These are phyloP conservation scores for Colletotrichum sp. DNA, from an alignment of 2,329 filamentous ascomycete species.

Conservation along the genomic window DNA sequence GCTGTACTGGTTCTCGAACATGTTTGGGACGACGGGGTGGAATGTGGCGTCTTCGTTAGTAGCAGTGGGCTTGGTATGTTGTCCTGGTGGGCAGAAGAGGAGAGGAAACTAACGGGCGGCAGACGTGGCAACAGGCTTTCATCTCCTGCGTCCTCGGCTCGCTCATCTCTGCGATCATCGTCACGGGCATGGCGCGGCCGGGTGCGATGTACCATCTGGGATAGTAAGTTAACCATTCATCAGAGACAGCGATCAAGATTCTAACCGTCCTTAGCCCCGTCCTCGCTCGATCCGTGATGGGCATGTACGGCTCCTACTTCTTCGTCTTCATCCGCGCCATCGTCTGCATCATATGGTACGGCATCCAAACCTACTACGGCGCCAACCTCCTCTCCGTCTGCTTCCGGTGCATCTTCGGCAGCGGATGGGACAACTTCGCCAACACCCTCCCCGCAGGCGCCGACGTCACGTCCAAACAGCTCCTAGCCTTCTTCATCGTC, in stretches of 20 bases:
- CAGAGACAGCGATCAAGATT: fast-evolving
- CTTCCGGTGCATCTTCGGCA: conserved; percentile 38
- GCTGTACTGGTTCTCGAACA: conserved; percentile 32
- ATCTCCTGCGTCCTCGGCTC: conserved; percentile 28
- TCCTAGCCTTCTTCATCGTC: conserved; percentile 42
- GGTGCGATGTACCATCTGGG: conserved; percentile 30
- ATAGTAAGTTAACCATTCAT: conserved; percentile 26
- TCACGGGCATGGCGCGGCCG: conserved; percentile 30
- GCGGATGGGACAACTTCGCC: conserved; percentile 32
- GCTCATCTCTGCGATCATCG: conserved; percentile 26
- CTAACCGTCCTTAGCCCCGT: conserved; percentile 30
- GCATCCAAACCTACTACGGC: conserved; percentile 28
- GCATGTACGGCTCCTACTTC: conserved; percentile 47
- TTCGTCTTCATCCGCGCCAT: conserved; percentile 39
- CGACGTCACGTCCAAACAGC: conserved; percentile 35
- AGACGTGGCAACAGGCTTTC: conserved; percentile 32
- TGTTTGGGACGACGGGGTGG: conserved; percentile 32
- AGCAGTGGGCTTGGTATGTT: conserved; percentile 27
- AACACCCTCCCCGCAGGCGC: conserved; percentile 35
- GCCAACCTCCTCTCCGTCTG: conserved; percentile 26
- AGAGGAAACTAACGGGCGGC: not conserved
- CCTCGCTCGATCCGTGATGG: conserved; percentile 41
- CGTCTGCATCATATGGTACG: conserved; percentile 35
- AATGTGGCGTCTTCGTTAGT: conserved; percentile 31
- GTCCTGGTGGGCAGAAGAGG: fast-evolving